These are phyloP conservation scores for Xylaria hypoxylon DNA, from an alignment of 2,329 filamentous ascomycete genomes.

Conservation along the genomic window DNA sequence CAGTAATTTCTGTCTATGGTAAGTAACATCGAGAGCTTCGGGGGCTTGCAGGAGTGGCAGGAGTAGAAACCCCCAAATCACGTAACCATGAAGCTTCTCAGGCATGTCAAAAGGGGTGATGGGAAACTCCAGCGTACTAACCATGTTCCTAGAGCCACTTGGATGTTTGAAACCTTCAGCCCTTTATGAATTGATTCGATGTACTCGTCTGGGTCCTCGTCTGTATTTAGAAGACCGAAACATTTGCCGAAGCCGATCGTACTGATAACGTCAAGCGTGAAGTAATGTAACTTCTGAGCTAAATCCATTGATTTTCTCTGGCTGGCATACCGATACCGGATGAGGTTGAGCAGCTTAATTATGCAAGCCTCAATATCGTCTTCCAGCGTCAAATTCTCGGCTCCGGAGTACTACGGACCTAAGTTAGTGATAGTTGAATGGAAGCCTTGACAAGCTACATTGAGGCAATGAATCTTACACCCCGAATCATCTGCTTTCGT, in stretches of 20 bases:
- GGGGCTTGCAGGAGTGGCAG: too few relatives aligned
- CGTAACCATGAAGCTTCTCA: too few relatives aligned
- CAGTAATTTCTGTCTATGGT: too few relatives aligned
- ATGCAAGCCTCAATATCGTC: slow-evolving; percentile 61
- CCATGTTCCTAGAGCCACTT: slow-evolving; percentile 45
- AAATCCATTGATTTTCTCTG: slow-evolving; percentile 56
- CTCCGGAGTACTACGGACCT: slow-evolving; percentile 62
- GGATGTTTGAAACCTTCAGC: slow-evolving; percentile 50
- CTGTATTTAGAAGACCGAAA: slow-evolving; percentile 60
- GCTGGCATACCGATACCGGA: slow-evolving; percentile 57
- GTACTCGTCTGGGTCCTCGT: slow-evolving; percentile 59
- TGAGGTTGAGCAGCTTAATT: slow-evolving; percentile 57
- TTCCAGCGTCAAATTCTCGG: slow-evolving; percentile 65
- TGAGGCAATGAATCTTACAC: slow-evolving; percentile 52
- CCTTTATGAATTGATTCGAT: slow-evolving; percentile 40
- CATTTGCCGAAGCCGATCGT: slow-evolving; percentile 61
- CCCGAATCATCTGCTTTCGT: slow-evolving; percentile 63
- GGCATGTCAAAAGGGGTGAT: too few relatives aligned
- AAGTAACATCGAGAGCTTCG: too few relatives aligned
- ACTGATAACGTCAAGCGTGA: slow-evolving; percentile 66
- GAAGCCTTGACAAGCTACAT: neutral
- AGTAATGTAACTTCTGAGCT: slow-evolving; percentile 60
- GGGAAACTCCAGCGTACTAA: too few relatives aligned
- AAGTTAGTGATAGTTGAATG: neutral
- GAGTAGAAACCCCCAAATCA: too few relatives aligned